Evolutionary conservation across 1,139 yeast species (phyloP).

Genomic region (Magnusiomyces suaveolens): DNA sequence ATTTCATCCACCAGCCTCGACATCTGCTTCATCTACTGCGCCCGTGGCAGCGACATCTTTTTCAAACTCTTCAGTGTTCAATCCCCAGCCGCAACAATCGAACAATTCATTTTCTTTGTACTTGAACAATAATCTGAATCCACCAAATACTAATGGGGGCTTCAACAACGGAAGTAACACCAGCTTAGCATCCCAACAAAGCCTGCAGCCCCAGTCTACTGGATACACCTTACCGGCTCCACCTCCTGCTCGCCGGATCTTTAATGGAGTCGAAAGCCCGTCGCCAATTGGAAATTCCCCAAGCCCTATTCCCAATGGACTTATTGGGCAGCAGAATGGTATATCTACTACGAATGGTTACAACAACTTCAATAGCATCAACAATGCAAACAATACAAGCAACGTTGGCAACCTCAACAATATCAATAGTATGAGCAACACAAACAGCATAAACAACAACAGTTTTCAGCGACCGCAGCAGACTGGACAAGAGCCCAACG

Average conservation of each 20-base stretch:
- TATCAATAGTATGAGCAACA: neutral
- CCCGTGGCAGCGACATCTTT: neutral
- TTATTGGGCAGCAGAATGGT: neutral
- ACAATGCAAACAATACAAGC: neutral
- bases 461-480: neutral
- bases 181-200: neutral
- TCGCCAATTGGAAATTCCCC: neutral
- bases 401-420: neutral
- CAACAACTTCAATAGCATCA: neutral
- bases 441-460: neutral
- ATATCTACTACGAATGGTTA: neutral
- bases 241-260: neutral
- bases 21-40: neutral
- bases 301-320: neutral
- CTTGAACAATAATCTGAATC: neutral
- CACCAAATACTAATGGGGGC: neutral
- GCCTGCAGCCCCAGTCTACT: neutral
- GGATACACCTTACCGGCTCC: neutral
- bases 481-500: neutral
- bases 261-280: neutral
- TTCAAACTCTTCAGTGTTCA: neutral
- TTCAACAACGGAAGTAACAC: neutral
- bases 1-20: conserved; percentile 3
- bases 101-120: neutral
- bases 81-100: neutral